Evolutionary conservation across 306 rosid genomes (phyloP), one percentile per base, ranked within the genome.

Genomic region (Purshia tridentata): DNA sequence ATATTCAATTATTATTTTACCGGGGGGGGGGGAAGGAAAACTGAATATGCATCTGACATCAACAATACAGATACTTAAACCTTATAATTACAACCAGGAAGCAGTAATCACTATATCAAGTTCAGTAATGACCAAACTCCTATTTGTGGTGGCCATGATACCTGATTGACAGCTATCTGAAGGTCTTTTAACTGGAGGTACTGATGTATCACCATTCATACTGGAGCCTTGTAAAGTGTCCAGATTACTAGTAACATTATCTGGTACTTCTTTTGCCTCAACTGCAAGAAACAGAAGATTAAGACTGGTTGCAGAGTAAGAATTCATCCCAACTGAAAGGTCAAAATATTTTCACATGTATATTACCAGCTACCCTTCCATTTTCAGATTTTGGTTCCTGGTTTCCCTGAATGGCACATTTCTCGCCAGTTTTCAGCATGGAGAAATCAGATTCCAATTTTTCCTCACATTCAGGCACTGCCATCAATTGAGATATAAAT

Each of bases 181-280:
- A 76, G 90, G 81, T 80, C 96, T 94, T 91, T 89, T 88, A 69
- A 79, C 86, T 63, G 90, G 81, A 88, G 78, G 80, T 50, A 76
- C 76, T 52, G 85, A 82, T 75, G 81, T 53, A 72, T 83, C 84
- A n/a, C 54, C 72, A 73, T 69, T 73, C 74, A 72, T 67, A 7
- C 57, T 45, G 59, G 90, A 86, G 68, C 72, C 72, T 61, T 78
- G 82, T 47, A 22, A 59, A 72, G 48, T 57, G 57, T 79, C 91
- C 66, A 59, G 15, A 51, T 77, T 55, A 67, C 54, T 65, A 64
- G 57, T 65, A 72, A 61, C 29, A 70, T 42, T 51, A 65, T 80
- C 81, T 73, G 74, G 85, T 60, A 45, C 59, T 69, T 81, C 83
- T 60, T 82, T 74, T 42, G 47, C 80, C 77, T 88, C 90, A 78